Percentiles rank a stretch among this genome's conserved stretches.
phyloP scores from a whole-genome alignment of 179 eudicot genomes.

The Pouteria campechiana region DNA sequence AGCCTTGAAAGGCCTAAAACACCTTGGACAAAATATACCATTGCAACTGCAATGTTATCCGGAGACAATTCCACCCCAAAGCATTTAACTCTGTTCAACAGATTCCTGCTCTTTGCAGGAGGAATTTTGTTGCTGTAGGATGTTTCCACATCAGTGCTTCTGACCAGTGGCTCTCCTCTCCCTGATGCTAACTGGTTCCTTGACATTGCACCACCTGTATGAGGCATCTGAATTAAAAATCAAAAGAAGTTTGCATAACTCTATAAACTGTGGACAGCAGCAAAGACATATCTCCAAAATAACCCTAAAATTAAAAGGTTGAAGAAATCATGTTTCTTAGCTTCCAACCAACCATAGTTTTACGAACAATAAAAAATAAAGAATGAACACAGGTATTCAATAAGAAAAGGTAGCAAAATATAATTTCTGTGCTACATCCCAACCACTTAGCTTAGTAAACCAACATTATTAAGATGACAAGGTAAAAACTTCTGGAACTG shows the following conservation, averaged over 20 bases:
- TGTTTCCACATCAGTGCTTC: slow-evolving; percentile 28
- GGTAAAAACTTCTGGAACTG: no score
- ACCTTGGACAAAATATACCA: slow-evolving; percentile 99
- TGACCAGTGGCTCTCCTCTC: slow-evolving; percentile 29
- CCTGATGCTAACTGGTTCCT: no score
- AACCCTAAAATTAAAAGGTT: no score
- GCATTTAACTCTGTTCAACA: slow-evolving; percentile 27
- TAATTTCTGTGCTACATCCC: no score
- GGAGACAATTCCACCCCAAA: slow-evolving; percentile 94
- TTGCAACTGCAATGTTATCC: slow-evolving; percentile 93
- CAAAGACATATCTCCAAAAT: neutral
- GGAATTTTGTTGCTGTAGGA: slow-evolving; percentile 27
- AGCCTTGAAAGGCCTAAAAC: slow-evolving; percentile 93
- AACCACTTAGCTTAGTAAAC: no score
- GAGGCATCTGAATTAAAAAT: neutral
- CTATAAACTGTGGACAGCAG: neutral
- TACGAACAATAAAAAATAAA: neutral
- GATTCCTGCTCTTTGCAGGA: slow-evolving; percentile 27
- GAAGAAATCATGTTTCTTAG: neutral
- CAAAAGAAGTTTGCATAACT: neutral
- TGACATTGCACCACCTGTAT: no score
- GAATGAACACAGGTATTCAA: no score
- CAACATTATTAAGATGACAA: no score
- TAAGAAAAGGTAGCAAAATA: no score
- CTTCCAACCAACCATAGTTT: neutral